A percentile compares a stretch with the other conserved stretches of the same genome.
These are phyloP conservation scores for Geosmithia putterillii DNA, from an alignment of 2,329 filamentous ascomycete genomes.

Conservation along the genomic window DNA sequence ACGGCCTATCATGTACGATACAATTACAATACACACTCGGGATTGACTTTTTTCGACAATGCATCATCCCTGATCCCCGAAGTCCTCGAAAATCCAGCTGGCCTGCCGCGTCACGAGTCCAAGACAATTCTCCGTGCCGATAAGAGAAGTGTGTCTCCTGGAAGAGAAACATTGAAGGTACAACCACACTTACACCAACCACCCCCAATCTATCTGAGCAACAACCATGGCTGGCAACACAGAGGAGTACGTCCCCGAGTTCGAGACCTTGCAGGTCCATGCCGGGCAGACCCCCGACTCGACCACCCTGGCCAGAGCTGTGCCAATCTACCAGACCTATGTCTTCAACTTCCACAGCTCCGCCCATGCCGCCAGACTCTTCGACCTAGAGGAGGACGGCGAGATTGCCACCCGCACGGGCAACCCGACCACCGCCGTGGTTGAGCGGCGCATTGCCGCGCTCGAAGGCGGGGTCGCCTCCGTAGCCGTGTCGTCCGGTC, in stretches of 20 bases:
- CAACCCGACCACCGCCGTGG: constrained; percentile 93
- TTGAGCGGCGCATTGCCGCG: constrained; percentile 93
- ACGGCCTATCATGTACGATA: too few species aligned
- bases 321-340: constrained; percentile 64
- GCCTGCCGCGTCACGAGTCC: too few species aligned
- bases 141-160: too few species aligned
- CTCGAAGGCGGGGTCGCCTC: constrained; percentile 86
- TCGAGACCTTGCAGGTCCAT: constrained; percentile 79
- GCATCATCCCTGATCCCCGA: too few species aligned
- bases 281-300: constrained; percentile 75
- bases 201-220: too few species aligned
- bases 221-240: too few species aligned
- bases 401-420: constrained; percentile 97
- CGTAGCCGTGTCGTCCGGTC: constrained; percentile 73
- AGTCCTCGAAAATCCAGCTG: too few species aligned
- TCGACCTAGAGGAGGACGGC: constrained; percentile 91
- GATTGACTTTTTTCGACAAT: too few species aligned
- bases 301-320: constrained; percentile 74
- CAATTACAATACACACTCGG: too few species aligned
- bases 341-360: constrained; percentile 93
- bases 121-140: too few species aligned
- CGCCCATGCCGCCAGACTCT: constrained; percentile 86
- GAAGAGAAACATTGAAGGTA: too few species aligned
- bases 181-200: too few species aligned
- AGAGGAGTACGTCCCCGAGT: constrained; percentile 36